phyloP scores from a whole-genome alignment of 2,329 filamentous ascomycete genomes.

The Alternaria atra region DNA sequence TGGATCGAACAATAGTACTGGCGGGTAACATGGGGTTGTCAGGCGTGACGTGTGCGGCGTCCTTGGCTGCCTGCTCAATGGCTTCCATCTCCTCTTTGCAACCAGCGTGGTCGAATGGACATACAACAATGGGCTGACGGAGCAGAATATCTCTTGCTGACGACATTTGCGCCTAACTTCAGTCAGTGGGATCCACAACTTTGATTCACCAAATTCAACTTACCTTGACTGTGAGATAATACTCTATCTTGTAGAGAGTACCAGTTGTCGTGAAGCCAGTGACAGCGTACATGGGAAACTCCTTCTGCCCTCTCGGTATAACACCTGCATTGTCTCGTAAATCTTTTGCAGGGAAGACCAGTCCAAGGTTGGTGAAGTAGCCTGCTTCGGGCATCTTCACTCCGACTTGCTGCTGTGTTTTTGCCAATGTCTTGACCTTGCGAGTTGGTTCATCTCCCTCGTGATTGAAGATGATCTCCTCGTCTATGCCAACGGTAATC shows the following conservation, averaged over 20 bases:
- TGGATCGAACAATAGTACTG: constrained; percentile 79
- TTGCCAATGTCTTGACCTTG: constrained; percentile 86
- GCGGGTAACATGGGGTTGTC: constrained; percentile 94
- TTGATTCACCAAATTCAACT: neutral
- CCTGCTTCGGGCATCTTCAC: constrained; percentile 89
- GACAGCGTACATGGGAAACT: constrained; percentile 88
- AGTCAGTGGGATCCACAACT: constrained; percentile 17
- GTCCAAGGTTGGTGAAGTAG: constrained; percentile 89
- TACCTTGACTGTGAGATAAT: constrained; percentile 94
- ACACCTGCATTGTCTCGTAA: constrained; percentile 87
- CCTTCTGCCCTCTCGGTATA: constrained; percentile 81
- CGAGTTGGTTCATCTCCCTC: constrained; percentile 94
- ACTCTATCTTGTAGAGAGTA: constrained; percentile 97
- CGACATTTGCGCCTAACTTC: constrained; percentile 79
- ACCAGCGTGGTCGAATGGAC: constrained; percentile 90
- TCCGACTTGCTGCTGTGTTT: constrained; percentile 81
- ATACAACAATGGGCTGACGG: constrained; percentile 93
- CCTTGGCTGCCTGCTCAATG: constrained; percentile 94
- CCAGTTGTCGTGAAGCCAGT: constrained; percentile 93
- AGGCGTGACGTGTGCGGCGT: constrained; percentile 85
- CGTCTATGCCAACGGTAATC: constrained; percentile 92
- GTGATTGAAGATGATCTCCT: constrained; percentile 98
- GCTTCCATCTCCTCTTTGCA: constrained; percentile 99
- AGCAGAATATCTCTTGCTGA: constrained; percentile 87
- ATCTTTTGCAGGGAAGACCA: constrained; percentile 91